Conservation (phyloP, 139 green algal genomes). For the Auxenochlorella protothecoides region DNA sequence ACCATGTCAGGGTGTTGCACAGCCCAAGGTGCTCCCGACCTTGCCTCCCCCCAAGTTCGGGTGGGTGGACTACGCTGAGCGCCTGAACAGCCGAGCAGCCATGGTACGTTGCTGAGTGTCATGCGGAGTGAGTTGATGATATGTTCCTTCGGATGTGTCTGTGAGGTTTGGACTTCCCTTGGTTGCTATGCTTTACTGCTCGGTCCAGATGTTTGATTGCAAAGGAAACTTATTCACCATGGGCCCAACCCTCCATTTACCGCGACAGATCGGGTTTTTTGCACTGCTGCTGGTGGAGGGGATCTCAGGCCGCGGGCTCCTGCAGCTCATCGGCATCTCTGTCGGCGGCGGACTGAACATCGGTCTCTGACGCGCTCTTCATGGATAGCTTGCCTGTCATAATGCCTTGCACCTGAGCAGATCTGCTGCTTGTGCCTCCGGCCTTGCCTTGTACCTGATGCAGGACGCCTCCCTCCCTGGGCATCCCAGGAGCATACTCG, state of each 20-base stretch:
- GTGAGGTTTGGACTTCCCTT: too few species aligned
- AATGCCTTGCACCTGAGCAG: too few species aligned
- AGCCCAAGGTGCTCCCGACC: constrained; percentile 35
- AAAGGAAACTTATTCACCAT: neutral
- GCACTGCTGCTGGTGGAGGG: constrained; percentile 63
- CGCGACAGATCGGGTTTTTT: constrained; percentile 68
- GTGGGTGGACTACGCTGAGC: constrained; percentile 68
- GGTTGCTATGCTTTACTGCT: neutral
- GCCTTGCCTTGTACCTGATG: too few species aligned
- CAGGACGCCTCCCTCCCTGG: too few species aligned
- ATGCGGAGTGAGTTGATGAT: neutral
- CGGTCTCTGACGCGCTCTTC: constrained; percentile 45
- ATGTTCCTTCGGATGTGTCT: too few species aligned
- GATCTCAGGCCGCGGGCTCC: constrained; percentile 49
- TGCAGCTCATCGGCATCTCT: constrained; percentile 57
- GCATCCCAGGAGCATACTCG: too few species aligned
- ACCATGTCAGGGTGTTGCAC: constrained; percentile 35
- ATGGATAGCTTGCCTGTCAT: too few species aligned
- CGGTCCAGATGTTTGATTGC: too few species aligned
- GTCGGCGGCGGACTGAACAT: constrained; percentile 60
- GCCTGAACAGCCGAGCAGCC: constrained; percentile 63
- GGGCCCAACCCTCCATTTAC: neutral
- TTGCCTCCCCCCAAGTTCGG: constrained; percentile 42
- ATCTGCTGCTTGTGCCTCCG: too few species aligned
- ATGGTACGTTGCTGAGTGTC: constrained; percentile 37